Evolutionary conservation across 495 filamentous ascomycete species (phyloP), one percentile per base, ranked within the genome.

Genomic region (Annulohypoxylon nitens): DNA sequence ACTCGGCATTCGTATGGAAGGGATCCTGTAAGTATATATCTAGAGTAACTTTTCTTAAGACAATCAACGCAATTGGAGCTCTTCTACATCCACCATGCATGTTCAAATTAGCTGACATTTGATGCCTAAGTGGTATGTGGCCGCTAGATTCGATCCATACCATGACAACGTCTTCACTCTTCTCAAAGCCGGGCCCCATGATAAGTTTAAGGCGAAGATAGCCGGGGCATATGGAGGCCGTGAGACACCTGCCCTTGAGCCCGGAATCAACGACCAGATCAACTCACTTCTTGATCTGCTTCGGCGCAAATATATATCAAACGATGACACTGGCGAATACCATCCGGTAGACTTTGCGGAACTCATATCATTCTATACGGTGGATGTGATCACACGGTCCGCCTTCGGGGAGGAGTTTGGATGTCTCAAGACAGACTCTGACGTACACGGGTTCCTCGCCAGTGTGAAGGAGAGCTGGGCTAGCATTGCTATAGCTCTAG

Each of bases 131-230:
- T 86, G 82, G 81, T 87, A 88, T 73, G 71, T 73, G 6, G 75
- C 78, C 4, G 71, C 78, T 3, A 80, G 80, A 25, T 79, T 87
- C 48, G 79, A 84, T 50, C 81, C 81, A 0, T 77, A 76, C 34
- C 64, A 76, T 2, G 82, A 86, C 39, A 82, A 82, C 61, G 79
- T 85, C 30, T 57, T 57, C 53, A 57, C 53, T 11, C 12, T 57
- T 37, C 53, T 57, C 33, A 33, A 57, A 9, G 53, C 53, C 9
- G 53, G 53, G 10, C 14, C 53, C 7, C 53, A 57, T 11, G 53
- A 57, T 4, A 57, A 57, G n/a, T 57, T 57, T n/a, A 57, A 57
- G 18, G 53, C 53, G 8, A 57, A 57, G 53, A 57, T 57, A 36
- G 53, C 53, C 3, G 53, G 53, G 1, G 53, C 53, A 8, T 57